Conservation (phyloP, 805 yeast genomes). For the Candida lessepsii region DNA sequence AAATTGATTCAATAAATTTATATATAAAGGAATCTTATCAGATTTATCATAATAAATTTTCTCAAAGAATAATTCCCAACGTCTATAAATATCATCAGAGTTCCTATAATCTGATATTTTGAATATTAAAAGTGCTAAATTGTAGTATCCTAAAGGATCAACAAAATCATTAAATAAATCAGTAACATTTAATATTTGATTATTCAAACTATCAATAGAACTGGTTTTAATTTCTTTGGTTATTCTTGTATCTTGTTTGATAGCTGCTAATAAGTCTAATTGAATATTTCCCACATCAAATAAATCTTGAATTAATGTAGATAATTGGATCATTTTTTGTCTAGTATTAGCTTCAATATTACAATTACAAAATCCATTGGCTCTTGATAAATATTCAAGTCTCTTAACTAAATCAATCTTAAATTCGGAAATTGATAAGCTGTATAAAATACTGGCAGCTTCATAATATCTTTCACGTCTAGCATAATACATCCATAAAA, state of each 20-base stretch:
- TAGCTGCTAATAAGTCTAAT: conserved; percentile 54
- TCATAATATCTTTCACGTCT: conserved; percentile 72
- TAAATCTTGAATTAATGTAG: conserved; percentile 70
- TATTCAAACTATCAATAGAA: conserved; percentile 56
- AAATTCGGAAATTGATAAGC: conserved; percentile 72
- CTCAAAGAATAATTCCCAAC: conserved; percentile 76
- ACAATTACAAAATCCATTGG: conserved; percentile 89
- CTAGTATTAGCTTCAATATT: conserved; percentile 72
- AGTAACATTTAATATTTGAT: conserved; percentile 64
- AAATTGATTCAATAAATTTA: conserved; percentile 38
- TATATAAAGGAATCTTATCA: conserved; percentile 37
- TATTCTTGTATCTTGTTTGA: conserved; percentile 52
- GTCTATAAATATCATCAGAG: conserved; percentile 72
- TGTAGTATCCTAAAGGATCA: conserved; percentile 84
- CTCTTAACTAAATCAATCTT: conserved; percentile 66
- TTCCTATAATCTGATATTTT: conserved; percentile 84
- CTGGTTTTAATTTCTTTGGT: conserved; percentile 47
- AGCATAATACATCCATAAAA: conserved; percentile 87
- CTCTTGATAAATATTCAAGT: conserved; percentile 85
- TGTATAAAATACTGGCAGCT: conserved; percentile 77
- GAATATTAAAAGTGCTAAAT: conserved; percentile 73
- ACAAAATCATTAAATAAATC: conserved; percentile 84
- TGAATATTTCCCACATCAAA: conserved; percentile 87
- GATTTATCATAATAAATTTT: conserved; percentile 35
- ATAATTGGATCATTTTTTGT: conserved; percentile 71